These are phyloP conservation scores for Geopyxis carbonaria DNA, from an alignment of 495 filamentous ascomycete species.

Conservation along the genomic window DNA sequence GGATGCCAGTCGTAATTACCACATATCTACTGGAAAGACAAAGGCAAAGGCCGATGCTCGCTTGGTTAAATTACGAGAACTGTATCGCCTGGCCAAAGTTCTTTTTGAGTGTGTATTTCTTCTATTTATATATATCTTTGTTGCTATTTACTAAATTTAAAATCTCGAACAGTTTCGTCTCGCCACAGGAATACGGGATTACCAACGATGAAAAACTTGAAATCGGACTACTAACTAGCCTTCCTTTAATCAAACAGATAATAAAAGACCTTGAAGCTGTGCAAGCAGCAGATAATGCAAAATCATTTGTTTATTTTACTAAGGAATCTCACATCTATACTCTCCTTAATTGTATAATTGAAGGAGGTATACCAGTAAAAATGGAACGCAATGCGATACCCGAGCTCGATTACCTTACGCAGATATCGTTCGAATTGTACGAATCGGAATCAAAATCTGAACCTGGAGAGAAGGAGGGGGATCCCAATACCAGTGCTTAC, in stretches of 20 bases:
- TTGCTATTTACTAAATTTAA: neutral
- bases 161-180: slow-evolving; percentile 47
- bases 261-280: slow-evolving; percentile 94
- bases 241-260: slow-evolving; percentile 87
- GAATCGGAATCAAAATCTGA: slow-evolving; percentile 48
- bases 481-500: slow-evolving; percentile 62
- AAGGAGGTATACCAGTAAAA: slow-evolving; percentile 68
- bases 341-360: slow-evolving; percentile 89
- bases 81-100: slow-evolving; percentile 84
- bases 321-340: slow-evolving; percentile 99
- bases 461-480: slow-evolving; percentile 25
- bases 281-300: slow-evolving; percentile 79
- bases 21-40: slow-evolving; percentile 54
- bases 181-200: slow-evolving; percentile 95
- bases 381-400: slow-evolving; percentile 81
- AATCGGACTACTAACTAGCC: slow-evolving; percentile 82
- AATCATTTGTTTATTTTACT: slow-evolving; percentile 96
- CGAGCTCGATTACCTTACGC: slow-evolving; percentile 91
- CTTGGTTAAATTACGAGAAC: slow-evolving; percentile 71
- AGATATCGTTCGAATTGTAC: slow-evolving; percentile 95
- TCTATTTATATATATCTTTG: neutral
- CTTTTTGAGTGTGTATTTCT: slow-evolving; percentile 48
- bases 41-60: slow-evolving; percentile 72
- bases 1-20: slow-evolving; percentile 27
- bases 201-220: slow-evolving; percentile 87